Evolutionary conservation across 257 asterid species (phyloP).

Genomic region (Jasminum sambac): DNA sequence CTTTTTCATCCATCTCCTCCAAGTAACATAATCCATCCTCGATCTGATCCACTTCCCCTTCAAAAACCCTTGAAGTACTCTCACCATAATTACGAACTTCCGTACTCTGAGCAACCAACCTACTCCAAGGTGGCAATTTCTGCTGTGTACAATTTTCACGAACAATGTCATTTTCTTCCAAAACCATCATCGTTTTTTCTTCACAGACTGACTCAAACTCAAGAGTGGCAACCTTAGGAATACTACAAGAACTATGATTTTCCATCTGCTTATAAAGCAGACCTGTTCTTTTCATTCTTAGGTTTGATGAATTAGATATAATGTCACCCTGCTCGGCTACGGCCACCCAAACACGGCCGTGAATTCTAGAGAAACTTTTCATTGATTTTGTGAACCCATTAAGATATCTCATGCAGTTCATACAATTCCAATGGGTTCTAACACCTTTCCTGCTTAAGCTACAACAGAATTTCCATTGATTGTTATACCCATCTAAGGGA

Average conservation of each 20-base stretch:
- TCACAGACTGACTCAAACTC: slow-evolving; percentile 41
- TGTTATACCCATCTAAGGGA: slow-evolving; percentile 22
- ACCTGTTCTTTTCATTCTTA: slow-evolving; percentile 7
- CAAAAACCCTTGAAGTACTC: slow-evolving; percentile 10
- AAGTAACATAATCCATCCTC: slow-evolving; percentile 50
- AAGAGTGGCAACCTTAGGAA: slow-evolving; percentile 33
- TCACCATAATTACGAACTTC: slow-evolving; percentile 17
- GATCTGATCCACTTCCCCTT: slow-evolving; percentile 20
- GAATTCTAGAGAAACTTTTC: slow-evolving; percentile 16
- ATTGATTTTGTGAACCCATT: slow-evolving; percentile 25
- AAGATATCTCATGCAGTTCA: slow-evolving; percentile 29
- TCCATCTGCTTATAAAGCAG: slow-evolving; percentile 11
- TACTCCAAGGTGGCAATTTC: slow-evolving; percentile 37
- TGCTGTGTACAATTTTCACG: slow-evolving; percentile 31
- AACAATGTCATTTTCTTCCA: slow-evolving; percentile 33
- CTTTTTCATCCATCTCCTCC: slow-evolving; percentile 72
- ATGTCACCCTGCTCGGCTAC: slow-evolving; percentile 17
- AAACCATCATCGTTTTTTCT: slow-evolving; percentile 18
- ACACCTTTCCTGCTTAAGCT: slow-evolving; percentile 21
- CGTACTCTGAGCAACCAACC: slow-evolving; percentile 25
- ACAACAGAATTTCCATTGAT: slow-evolving; percentile 17
- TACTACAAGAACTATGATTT: slow-evolving; percentile 2
- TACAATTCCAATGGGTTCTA: slow-evolving; percentile 27
- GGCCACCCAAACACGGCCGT: slow-evolving; percentile 23
- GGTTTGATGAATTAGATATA: slow-evolving; percentile 20